phyloP scores from a whole-genome alignment of 2,329 filamentous ascomycete species.

The Cytospora piceae region DNA sequence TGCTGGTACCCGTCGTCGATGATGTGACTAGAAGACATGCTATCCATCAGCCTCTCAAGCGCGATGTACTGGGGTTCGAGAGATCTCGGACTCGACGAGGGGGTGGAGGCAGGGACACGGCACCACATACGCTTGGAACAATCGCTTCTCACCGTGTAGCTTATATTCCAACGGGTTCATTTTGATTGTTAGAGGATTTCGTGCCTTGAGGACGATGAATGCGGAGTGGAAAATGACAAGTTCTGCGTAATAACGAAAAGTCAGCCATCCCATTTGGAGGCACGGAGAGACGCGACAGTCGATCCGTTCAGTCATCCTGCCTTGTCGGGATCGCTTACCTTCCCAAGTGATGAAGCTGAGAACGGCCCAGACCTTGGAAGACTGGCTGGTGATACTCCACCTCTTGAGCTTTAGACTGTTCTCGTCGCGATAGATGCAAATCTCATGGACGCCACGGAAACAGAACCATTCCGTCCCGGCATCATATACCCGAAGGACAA shows the following conservation, averaged over 20 bases:
- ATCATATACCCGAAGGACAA: conserved; percentile 51
- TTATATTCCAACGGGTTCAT: conserved; percentile 50
- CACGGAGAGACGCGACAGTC: neutral
- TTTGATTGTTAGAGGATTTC: conserved; percentile 49
- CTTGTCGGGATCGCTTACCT: conserved; percentile 45
- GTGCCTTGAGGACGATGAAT: conserved; percentile 60
- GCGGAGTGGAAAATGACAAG: conserved; percentile 63
- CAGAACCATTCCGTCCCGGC: conserved; percentile 50
- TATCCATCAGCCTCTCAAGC: neutral
- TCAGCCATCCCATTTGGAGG: neutral
- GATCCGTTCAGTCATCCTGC: neutral
- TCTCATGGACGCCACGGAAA: conserved; percentile 56
- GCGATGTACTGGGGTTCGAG: neutral
- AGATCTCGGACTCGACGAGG: no score
- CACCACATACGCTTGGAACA: conserved; percentile 59
- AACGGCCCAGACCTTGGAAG: conserved; percentile 56
- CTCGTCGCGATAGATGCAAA: conserved; percentile 55
- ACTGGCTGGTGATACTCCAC: conserved; percentile 51
- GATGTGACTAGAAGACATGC: conserved; percentile 51
- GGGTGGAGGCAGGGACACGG: neutral
- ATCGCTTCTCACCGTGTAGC: conserved; percentile 52
- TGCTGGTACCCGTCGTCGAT: conserved; percentile 59
- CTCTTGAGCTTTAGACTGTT: conserved; percentile 54
- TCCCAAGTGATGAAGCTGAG: conserved; percentile 65
- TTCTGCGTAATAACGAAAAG: conserved; percentile 45